Evolutionary conservation across 2,329 filamentous ascomycete genomes (phyloP).

Genomic region (Bipolaris sorokiniana): DNA sequence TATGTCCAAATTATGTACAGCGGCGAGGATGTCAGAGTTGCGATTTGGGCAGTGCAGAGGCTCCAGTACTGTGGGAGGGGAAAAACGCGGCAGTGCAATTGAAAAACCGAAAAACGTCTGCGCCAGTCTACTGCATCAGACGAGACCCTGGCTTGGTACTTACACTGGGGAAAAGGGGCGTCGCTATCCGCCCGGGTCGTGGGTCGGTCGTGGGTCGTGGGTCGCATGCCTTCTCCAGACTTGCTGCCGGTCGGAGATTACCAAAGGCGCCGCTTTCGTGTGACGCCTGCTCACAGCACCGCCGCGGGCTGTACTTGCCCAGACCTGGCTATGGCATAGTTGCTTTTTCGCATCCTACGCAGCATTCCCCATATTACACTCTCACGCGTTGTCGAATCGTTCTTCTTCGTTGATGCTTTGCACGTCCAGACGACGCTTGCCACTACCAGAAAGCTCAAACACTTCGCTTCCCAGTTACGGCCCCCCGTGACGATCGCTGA

Average conservation of each 20-base stretch:
- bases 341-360: conserved; percentile 4
- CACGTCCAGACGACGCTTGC: background rate
- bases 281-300: conserved; percentile 33
- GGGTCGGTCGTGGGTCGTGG: conserved; percentile 12
- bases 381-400: background rate
- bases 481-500: conserved; percentile 9
- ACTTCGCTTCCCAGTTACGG: background rate
- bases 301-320: conserved; percentile 11
- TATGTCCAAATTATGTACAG: conserved; percentile 9
- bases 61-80: conserved; percentile 19
- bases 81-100: conserved; percentile 19
- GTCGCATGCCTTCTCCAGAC: conserved; percentile 22
- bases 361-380: background rate
- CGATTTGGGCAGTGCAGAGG: conserved; percentile 17
- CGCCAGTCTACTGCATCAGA: conserved; percentile 15
- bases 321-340: conserved; percentile 4
- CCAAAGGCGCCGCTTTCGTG: conserved; percentile 22
- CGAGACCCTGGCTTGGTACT: conserved; percentile 16
- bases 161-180: conserved; percentile 31
- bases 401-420: background rate
- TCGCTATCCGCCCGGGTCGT: conserved; percentile 18
- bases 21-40: conserved; percentile 12
- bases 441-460: conserved; percentile 1
- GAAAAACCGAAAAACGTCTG: conserved; percentile 22
- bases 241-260: conserved; percentile 30